Percentiles rank a stretch among this genome's conserved stretches.
Conservation (phyloP, 495 filamentous ascomycete genomes). For the Usnea hakonensis region DNA sequence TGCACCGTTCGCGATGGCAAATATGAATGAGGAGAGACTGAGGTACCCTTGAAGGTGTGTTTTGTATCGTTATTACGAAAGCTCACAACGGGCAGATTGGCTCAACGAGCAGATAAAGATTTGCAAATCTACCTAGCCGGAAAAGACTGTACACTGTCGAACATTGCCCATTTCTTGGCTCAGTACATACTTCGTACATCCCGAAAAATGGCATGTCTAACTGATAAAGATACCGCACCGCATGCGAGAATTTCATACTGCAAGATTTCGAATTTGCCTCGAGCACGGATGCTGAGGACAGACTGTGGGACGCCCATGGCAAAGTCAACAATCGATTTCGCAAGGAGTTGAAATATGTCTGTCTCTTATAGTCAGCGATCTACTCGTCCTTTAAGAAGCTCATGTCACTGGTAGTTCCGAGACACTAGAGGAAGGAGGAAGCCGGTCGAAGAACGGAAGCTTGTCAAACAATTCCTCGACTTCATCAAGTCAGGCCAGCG, state of each 20-base stretch:
- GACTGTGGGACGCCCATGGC: constrained; percentile 72
- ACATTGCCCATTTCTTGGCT: constrained; percentile 49
- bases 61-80: constrained; percentile 18
- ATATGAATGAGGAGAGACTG: constrained; percentile 42
- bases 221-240: constrained; percentile 53
- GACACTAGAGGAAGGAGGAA: constrained; percentile 51
- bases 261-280: constrained; percentile 63
- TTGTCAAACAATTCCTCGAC: constrained; percentile 66
- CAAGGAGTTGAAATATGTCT: constrained; percentile 48
- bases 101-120: constrained; percentile 41
- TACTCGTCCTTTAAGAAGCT: not conserved
- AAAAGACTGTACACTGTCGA: constrained; percentile 48
- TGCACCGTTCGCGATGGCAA: constrained; percentile 38
- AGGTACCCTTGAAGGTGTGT: constrained; percentile 28
- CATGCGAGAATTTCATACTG: constrained; percentile 65
- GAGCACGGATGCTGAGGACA: constrained; percentile 53
- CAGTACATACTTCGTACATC: constrained; percentile 36
- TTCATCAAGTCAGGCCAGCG: constrained; percentile 81
- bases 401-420: constrained; percentile 36
- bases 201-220: constrained; percentile 18
- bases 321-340: constrained; percentile 70
- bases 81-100: constrained; percentile 32
- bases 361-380: constrained; percentile 13
- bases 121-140: constrained; percentile 43
- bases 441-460: constrained; percentile 68